Evolutionary conservation across 139 green algal genomes (phyloP).

Genomic region (Micractinium conductrix): DNA sequence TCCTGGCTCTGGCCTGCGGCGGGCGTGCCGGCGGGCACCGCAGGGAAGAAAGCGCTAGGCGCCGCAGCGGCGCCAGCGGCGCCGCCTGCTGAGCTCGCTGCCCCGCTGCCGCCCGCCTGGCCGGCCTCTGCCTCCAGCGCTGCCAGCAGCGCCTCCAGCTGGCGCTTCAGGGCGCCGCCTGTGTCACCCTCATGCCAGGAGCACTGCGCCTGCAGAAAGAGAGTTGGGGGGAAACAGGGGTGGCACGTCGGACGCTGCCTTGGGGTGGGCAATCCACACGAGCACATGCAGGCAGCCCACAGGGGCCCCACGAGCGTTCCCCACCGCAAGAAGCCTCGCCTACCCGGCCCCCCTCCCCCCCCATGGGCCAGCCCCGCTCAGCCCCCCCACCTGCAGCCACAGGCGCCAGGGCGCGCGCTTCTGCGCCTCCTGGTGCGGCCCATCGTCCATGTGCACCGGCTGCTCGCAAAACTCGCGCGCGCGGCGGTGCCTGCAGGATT

Average conservation of each 20-base stretch:
- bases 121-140: conserved; percentile 27
- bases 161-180: conserved; percentile 28
- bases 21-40: background rate
- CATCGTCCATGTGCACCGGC: conserved; percentile 16
- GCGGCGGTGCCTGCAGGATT: background rate
- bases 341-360: no score
- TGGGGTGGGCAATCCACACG: no score
- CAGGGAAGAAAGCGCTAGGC: conserved; percentile 5
- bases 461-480: conserved; percentile 24
- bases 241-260: no score
- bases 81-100: background rate
- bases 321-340: no score
- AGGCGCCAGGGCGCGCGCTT: conserved; percentile 14
- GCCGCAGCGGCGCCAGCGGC: background rate
- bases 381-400: no score
- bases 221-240: no score
- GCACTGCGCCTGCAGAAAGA: conserved; percentile 32
- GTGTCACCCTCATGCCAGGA: conserved; percentile 37
- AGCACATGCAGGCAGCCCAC: no score
- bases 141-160: background rate
- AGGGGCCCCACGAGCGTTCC: no score
- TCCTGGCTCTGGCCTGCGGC: conserved; percentile 3
- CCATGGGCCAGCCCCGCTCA: no score
- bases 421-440: no score
- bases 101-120: background rate